Conservation (phyloP, 148 eudicot genomes). For the Rhododendron williamsianum region DNA sequence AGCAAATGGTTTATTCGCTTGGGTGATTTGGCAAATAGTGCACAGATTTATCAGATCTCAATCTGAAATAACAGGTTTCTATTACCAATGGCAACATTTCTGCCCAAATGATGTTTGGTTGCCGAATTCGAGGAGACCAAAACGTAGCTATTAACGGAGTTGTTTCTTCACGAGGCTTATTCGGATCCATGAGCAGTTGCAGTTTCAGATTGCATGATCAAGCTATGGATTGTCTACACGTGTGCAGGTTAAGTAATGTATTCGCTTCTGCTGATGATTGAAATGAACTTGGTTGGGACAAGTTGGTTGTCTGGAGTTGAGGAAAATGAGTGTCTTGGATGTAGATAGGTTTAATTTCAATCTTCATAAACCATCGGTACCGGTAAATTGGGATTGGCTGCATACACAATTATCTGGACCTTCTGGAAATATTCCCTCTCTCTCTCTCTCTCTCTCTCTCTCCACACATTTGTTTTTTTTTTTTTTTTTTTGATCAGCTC, state of each 20-base stretch:
- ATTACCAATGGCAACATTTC: not conserved
- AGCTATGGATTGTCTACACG: not conserved
- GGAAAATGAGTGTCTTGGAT: not conserved
- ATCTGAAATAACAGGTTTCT: not conserved
- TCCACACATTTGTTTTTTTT: not conserved
- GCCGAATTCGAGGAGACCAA: not conserved
- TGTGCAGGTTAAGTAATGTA: not conserved
- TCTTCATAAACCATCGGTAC: not conserved
- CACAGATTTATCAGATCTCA: not conserved
- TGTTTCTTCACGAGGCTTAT: not conserved
- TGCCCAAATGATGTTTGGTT: not conserved
- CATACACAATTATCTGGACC: not conserved
- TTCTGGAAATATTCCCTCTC: not conserved
- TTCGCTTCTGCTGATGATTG: not conserved
- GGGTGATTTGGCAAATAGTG: constrained; percentile 20
- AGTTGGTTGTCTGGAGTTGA: not conserved
- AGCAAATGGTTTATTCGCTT: constrained; percentile 62
- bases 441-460: too few relatives aligned
- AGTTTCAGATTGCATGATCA: not conserved
- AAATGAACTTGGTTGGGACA: not conserved
- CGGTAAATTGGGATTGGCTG: not conserved
- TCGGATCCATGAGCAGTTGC: not conserved
- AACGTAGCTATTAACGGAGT: not conserved
- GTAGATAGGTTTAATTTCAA: not conserved
- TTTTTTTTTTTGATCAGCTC: too few relatives aligned